These are phyloP conservation scores for Gentiana straminea DNA, from an alignment of 257 asterid genomes.

Conservation along the genomic window DNA sequence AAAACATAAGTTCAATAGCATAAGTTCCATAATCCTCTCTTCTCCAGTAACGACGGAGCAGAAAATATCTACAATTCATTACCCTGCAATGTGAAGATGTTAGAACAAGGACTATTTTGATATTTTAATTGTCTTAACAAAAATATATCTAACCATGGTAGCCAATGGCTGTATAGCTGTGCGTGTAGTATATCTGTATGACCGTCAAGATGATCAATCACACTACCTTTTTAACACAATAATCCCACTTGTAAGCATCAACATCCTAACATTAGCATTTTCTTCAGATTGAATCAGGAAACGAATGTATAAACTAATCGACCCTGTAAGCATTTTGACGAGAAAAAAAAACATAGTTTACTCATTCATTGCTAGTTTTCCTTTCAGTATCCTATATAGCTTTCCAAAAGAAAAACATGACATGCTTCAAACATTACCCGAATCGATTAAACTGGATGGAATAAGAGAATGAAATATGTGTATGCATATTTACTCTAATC, in stretches of 20 bases:
- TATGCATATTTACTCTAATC: slow-evolving; percentile 66
- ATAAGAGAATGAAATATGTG: too few relatives aligned
- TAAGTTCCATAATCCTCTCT: slow-evolving; percentile 94
- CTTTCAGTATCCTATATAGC: too few relatives aligned
- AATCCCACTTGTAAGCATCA: slow-evolving; percentile 64
- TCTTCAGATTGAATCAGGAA: too few relatives aligned
- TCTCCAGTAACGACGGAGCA: slow-evolving; percentile 91
- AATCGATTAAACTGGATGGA: too few relatives aligned
- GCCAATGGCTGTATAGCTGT: slow-evolving; percentile 70
- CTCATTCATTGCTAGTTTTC: too few relatives aligned
- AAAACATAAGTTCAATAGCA: too few relatives aligned
- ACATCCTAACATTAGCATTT: too few relatives aligned
- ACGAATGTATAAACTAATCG: too few relatives aligned
- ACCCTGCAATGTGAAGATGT: slow-evolving; percentile 42
- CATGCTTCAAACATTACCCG: too few relatives aligned
- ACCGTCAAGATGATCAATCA: slow-evolving; percentile 87
- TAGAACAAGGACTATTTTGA: slow-evolving; percentile 10
- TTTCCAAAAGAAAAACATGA: too few relatives aligned
- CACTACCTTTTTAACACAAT: slow-evolving; percentile 58
- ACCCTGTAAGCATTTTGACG: too few relatives aligned
- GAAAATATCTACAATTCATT: slow-evolving; percentile 68
- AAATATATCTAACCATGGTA: slow-evolving; percentile 54
- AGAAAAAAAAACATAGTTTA: too few relatives aligned
- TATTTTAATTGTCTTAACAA: slow-evolving; percentile 7
- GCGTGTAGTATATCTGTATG: slow-evolving; percentile 80